These are phyloP conservation scores for Aspergillus funiculosus DNA, from an alignment of 495 filamentous ascomycete genomes.

Conservation along the genomic window DNA sequence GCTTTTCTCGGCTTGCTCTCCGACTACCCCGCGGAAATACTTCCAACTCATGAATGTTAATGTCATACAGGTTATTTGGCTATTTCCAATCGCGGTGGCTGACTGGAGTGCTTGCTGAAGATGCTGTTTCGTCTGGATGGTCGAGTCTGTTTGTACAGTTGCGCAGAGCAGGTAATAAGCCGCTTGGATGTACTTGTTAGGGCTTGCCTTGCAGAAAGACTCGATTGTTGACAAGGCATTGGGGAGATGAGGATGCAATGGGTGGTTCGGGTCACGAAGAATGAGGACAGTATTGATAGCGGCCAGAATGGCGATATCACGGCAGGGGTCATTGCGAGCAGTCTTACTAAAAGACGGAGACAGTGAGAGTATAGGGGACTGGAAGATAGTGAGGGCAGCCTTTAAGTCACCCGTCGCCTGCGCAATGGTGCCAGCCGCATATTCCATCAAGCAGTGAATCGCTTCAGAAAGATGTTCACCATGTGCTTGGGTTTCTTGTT, in stretches of 20 bases:
- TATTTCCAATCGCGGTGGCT: slow-evolving; percentile 52
- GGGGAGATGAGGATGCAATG: slow-evolving; percentile 39
- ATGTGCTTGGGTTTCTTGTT: slow-evolving; percentile 30
- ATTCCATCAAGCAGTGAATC: slow-evolving; percentile 48
- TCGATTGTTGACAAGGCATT: slow-evolving; percentile 59
- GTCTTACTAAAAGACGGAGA: slow-evolving; percentile 40
- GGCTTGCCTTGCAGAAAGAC: slow-evolving; percentile 59
- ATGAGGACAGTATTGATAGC: slow-evolving; percentile 79
- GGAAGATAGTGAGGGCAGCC: slow-evolving; percentile 59
- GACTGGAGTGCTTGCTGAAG: slow-evolving; percentile 61
- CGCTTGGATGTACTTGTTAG: slow-evolving; percentile 66
- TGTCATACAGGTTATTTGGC: slow-evolving; percentile 71
- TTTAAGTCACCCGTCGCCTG: slow-evolving; percentile 73
- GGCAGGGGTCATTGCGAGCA: slow-evolving; percentile 49
- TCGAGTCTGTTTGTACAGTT: slow-evolving; percentile 52
- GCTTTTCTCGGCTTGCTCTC: slow-evolving; percentile 86
- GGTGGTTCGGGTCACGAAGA: slow-evolving; percentile 57
- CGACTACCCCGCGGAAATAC: slow-evolving; percentile 81
- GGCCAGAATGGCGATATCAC: slow-evolving; percentile 71
- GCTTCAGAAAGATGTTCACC: slow-evolving; percentile 35
- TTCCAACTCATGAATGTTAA: slow-evolving; percentile 78
- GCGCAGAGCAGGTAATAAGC: slow-evolving; percentile 76
- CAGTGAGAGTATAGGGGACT: slow-evolving; percentile 50
- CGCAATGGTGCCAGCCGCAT: slow-evolving; percentile 68
- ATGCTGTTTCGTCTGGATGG: slow-evolving; percentile 70